Base-by-base conservation (phyloP, 305 asterid species). In the Petunia hybrid region DNA sequence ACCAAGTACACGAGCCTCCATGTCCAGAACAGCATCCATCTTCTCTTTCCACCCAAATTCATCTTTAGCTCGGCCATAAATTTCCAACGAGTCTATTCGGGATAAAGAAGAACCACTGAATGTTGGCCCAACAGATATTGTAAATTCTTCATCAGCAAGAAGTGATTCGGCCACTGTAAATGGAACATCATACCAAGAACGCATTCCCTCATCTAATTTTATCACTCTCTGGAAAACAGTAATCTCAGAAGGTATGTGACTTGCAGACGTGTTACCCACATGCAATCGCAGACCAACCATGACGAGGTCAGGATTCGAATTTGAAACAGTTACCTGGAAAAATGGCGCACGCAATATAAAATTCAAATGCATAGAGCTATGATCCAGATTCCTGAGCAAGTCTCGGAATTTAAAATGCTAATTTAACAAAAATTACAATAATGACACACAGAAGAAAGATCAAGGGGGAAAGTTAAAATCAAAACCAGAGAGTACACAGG, bases 1-100 rank as follows among this genome's bases (percentile, higher is more conserved):
- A 79, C 97, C 99, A 83, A 92, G 97, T 46, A 83, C 89, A 64
- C 89, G 94, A 79, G 97, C 92, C 90, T 97, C 99, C 97, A 95
- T 97, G 86, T 97, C 97, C 80, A 96, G 90, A 87, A 96, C 91
- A 80, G 94, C 93, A 85, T 97, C 98, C 97, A 97, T 95, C 89
- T 97, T 95, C 86, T 97, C 99, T 86, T 97, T 95, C 99, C 99
- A 95, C 74, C 99, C 99, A 91, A 94, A 97, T 86, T 97, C 99
- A 86, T 97, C 99, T 90, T 97, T 97, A 9, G 95, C 93, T 80
- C 97, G 97, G 78, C 99, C 99, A 91, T 97, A 97, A 76, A 97
- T 95, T 89, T 97, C 99, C 76, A 97, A 85, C 22, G 97, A 92
- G 84, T 97, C 99, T 85, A 97, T 93, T 86, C 99, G 90, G 42